phyloP scores from a whole-genome alignment of 2,329 filamentous ascomycete species.

The Epicoccum sorghinum region DNA sequence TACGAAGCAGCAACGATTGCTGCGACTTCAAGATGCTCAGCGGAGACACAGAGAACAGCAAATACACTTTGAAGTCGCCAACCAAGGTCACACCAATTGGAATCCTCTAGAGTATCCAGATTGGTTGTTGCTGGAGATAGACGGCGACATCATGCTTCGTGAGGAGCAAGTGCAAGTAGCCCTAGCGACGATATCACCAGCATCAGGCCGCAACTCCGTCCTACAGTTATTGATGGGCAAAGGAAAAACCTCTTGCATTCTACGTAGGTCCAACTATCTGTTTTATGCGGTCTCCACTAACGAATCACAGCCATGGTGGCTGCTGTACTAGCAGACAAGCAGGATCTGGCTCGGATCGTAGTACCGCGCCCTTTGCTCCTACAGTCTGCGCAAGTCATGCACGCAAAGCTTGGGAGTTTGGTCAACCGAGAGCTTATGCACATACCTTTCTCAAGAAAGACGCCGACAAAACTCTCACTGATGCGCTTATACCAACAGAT shows the following conservation, averaged over 20 bases:
- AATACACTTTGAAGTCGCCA: constrained; percentile 53
- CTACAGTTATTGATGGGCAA: constrained; percentile 73
- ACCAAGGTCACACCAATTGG: constrained; percentile 64
- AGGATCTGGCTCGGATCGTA: constrained; percentile 58
- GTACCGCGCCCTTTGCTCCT: constrained; percentile 63
- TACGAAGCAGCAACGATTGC: constrained; percentile 53
- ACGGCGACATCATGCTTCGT: constrained; percentile 67
- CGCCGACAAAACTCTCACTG: constrained; percentile 39
- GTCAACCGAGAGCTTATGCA: constrained; percentile 61
- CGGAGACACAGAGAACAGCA: constrained; percentile 27
- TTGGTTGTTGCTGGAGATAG: constrained; percentile 71
- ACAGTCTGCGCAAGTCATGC: constrained; percentile 64
- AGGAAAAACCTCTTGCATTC: constrained; percentile 69
- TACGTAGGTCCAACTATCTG: constrained; percentile 23
- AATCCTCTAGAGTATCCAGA: constrained; percentile 60
- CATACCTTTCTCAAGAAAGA: constrained; percentile 64
- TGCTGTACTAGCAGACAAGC: constrained; percentile 47
- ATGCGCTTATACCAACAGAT: constrained; percentile 46
- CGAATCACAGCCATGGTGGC: constrained; percentile 59
- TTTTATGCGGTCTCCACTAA: constrained; percentile 58
- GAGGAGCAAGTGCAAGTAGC: constrained; percentile 68
- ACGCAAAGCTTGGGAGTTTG: constrained; percentile 61
- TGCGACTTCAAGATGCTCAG: constrained; percentile 50
- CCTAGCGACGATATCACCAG: constrained; percentile 62
- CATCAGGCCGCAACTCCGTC: constrained; percentile 61